These are phyloP conservation scores for Ascochyta rabiei DNA, from an alignment of 2,329 filamentous ascomycete species.

Conservation along the genomic window DNA sequence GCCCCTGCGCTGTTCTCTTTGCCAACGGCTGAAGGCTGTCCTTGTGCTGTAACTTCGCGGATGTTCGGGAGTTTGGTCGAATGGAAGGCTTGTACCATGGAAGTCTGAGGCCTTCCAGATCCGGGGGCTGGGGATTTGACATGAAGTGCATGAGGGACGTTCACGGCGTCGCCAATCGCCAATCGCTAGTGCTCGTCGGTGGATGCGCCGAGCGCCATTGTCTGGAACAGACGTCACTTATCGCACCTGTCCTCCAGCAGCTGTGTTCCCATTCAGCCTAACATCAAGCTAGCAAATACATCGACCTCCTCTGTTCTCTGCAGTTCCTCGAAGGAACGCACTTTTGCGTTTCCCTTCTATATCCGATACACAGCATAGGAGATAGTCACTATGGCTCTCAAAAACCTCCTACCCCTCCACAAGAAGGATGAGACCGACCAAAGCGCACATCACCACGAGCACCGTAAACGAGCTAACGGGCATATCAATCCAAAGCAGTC, in stretches of 20 bases:
- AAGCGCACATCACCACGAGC: constrained; percentile 1
- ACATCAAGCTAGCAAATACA: background rate
- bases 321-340: background rate
- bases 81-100: background rate
- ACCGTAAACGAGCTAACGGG: constrained; percentile 11
- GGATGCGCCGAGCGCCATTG: constrained; percentile 10
- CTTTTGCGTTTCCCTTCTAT: background rate
- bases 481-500: constrained; percentile 9
- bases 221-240: constrained; percentile 15
- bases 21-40: background rate
- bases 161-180: constrained; percentile 7
- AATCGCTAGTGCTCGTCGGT: constrained; percentile 8
- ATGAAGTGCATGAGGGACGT: constrained; percentile 1
- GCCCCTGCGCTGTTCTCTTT: background rate
- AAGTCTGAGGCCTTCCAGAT: background rate
- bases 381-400: constrained; percentile 5
- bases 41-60: background rate
- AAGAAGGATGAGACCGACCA: constrained; percentile 2
- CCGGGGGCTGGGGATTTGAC: constrained; percentile 4
- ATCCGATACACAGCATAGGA: background rate
- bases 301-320: background rate
- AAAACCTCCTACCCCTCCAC: constrained; percentile 15
- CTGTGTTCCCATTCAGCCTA: background rate
- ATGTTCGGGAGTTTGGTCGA: background rate
- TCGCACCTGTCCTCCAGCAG: background rate